Percentiles rank a stretch among this genome's conserved stretches.
Conservation (phyloP, 345 rosid genomes). For the Mangifera indica region DNA sequence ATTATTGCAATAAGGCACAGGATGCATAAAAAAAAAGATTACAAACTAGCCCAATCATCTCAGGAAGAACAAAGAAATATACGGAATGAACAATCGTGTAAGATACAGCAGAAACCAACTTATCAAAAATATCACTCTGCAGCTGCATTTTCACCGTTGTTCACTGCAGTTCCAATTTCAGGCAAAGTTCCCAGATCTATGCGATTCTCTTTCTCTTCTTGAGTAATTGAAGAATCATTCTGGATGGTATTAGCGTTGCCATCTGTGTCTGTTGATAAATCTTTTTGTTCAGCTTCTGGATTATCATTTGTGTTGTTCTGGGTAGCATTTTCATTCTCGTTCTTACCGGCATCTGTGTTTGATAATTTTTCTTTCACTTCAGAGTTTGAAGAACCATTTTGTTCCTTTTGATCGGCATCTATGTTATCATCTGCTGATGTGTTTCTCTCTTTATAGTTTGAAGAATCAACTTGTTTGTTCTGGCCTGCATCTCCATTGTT, state of each 20-base stretch:
- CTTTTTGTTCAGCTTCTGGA: slow-evolving; percentile 36
- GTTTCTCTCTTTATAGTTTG: slow-evolving; percentile 27
- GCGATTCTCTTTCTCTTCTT: slow-evolving; percentile 51
- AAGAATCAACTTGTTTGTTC: slow-evolving; percentile 31
- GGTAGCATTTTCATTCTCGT: slow-evolving; percentile 20
- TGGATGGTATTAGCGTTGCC: slow-evolving; percentile 29
- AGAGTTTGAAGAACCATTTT: slow-evolving; percentile 13
- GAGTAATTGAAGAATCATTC: slow-evolving; percentile 35
- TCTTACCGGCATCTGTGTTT: slow-evolving; percentile 33
- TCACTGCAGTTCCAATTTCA: slow-evolving; percentile 31
- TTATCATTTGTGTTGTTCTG: slow-evolving; percentile 30
- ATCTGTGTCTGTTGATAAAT: slow-evolving; percentile 22
- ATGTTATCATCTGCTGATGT: slow-evolving; percentile 23
- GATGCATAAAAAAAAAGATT: neutral
- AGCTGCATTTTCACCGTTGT: slow-evolving; percentile 39
- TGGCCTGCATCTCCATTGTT: slow-evolving; percentile 30
- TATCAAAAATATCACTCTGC: slow-evolving; percentile 40
- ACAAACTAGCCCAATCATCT: slow-evolving; percentile 18
- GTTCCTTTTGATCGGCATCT: slow-evolving; percentile 28
- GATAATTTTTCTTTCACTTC: slow-evolving; percentile 21
- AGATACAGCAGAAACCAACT: neutral
- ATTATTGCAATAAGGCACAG: slow-evolving; percentile 10
- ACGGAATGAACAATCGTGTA: neutral
- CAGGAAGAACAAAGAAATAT: slow-evolving; percentile 1
- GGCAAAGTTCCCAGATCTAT: slow-evolving; percentile 57